Conservation (phyloP, 441 rosid genomes). For the Melastoma candidum region DNA sequence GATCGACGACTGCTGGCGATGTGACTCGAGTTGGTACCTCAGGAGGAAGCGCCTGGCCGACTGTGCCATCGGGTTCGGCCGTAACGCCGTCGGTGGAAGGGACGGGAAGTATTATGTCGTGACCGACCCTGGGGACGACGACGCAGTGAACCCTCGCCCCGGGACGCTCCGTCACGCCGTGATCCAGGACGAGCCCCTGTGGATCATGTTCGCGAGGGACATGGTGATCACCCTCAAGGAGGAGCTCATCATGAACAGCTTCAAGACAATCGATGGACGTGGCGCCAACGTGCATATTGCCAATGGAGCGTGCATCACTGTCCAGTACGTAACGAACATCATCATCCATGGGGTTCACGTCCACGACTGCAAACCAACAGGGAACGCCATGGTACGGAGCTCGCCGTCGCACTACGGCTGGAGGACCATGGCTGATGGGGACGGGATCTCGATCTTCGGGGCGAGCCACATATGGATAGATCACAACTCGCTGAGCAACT, state of each 20-base stretch:
- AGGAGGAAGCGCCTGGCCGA: slow-evolving; percentile 40
- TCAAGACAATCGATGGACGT: slow-evolving; percentile 63
- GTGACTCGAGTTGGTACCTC: slow-evolving; percentile 38
- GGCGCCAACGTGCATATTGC: slow-evolving; percentile 58
- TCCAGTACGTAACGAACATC: slow-evolving; percentile 49
- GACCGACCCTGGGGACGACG: slow-evolving; percentile 33
- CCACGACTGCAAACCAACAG: slow-evolving; percentile 50
- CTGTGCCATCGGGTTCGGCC: slow-evolving; percentile 58
- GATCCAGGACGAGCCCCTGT: slow-evolving; percentile 49
- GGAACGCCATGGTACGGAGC: slow-evolving; percentile 62
- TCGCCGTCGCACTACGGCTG: slow-evolving; percentile 65
- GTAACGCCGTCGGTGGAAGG: slow-evolving; percentile 59
- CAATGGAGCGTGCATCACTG: slow-evolving; percentile 50
- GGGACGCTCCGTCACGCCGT: slow-evolving; percentile 64
- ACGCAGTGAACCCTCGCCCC: slow-evolving; percentile 47
- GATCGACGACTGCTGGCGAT: slow-evolving; percentile 65
- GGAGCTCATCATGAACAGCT: slow-evolving; percentile 62
- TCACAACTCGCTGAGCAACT: slow-evolving; percentile 50
- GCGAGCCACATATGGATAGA: slow-evolving; percentile 45
- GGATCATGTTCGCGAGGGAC: slow-evolving; percentile 61
- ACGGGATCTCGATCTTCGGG: slow-evolving; percentile 37
- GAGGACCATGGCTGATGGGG: slow-evolving; percentile 64
- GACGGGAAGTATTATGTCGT: slow-evolving; percentile 54
- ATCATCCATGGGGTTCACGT: slow-evolving; percentile 51
- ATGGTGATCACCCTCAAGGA: slow-evolving; percentile 54